Evolutionary conservation across 1,284 basidiomycete genomes (phyloP).

Genomic region (Wallemia mellicola): DNA sequence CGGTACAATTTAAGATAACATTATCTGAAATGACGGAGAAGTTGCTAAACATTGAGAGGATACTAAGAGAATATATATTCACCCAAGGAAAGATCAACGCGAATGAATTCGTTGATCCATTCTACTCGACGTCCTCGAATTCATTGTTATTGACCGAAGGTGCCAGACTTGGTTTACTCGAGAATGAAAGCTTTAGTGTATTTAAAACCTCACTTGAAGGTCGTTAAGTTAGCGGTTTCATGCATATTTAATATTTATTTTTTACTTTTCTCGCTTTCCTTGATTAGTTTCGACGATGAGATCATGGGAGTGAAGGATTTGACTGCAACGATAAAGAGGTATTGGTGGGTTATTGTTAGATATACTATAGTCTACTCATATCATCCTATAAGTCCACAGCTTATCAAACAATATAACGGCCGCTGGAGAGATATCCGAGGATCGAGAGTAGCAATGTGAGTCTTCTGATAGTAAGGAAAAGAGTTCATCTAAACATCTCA

Average conservation of each 20-base stretch:
- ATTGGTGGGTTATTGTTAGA: neutral
- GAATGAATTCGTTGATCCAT: neutral
- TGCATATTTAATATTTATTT: too few relatives aligned
- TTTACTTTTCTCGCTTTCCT: too few relatives aligned
- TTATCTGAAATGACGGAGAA: constrained; percentile 38
- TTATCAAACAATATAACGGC: neutral
- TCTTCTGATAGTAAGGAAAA: neutral
- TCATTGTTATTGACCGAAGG: constrained; percentile 6
- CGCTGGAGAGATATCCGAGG: neutral
- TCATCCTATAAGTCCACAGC: neutral
- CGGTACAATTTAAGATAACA: constrained; percentile 31
- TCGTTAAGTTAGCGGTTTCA: neutral
- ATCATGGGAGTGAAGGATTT: neutral
- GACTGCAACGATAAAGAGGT: neutral
- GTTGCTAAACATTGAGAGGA: constrained; percentile 29
- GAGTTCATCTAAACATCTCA: neutral
- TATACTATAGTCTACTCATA: neutral
- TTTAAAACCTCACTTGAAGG: neutral
- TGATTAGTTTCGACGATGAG: neutral
- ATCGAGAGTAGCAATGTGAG: neutral
- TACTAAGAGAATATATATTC: constrained; percentile 11
- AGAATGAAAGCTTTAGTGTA: neutral
- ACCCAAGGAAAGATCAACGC: neutral
- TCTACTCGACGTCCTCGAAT: constrained; percentile 1
- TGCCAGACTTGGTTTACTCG: neutral